These are phyloP conservation scores for Termitomyces sp. DNA, from an alignment of 768 basidiomycete species.

Conservation along the genomic window DNA sequence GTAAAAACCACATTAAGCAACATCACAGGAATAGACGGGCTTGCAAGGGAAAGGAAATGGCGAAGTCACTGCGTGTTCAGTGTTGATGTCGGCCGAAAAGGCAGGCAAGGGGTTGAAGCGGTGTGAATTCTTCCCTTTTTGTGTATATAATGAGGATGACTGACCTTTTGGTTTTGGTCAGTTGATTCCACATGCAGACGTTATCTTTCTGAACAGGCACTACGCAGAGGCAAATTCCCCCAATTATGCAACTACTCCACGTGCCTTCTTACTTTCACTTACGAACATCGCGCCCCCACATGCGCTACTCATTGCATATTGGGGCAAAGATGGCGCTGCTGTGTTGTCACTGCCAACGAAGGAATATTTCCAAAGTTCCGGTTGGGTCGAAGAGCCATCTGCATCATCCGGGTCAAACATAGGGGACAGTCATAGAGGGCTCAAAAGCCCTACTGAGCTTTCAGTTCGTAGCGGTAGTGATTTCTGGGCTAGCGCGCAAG, in stretches of 20 bases:
- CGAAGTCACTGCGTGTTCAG: slow-evolving; percentile 79
- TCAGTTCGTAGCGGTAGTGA: slow-evolving; percentile 69
- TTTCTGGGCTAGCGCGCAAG: slow-evolving; percentile 67
- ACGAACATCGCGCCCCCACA: slow-evolving; percentile 66
- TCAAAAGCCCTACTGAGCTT: slow-evolving; percentile 28
- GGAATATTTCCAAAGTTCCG: slow-evolving; percentile 84
- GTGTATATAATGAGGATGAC: neutral
- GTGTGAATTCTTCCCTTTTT: slow-evolving; percentile 40
- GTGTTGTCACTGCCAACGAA: slow-evolving; percentile 77
- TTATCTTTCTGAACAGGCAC: slow-evolving; percentile 74
- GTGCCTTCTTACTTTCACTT: slow-evolving; percentile 74
- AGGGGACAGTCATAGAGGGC: slow-evolving; percentile 15
- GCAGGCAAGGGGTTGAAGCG: slow-evolving; percentile 75
- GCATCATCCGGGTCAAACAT: slow-evolving; percentile 18
- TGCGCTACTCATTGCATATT: slow-evolving; percentile 77
- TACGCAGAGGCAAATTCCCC: slow-evolving; percentile 65
- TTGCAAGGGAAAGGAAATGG: slow-evolving; percentile 83
- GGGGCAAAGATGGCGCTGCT: slow-evolving; percentile 78
- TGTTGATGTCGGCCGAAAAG: slow-evolving; percentile 71
- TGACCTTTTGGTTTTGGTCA: slow-evolving; percentile 25
- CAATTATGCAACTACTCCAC: slow-evolving; percentile 61
- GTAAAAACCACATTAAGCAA: slow-evolving; percentile 79
- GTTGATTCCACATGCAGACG: slow-evolving; percentile 81
- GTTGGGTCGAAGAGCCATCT: slow-evolving; percentile 63
- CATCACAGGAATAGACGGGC: slow-evolving; percentile 74